Base-by-base conservation (phyloP, 2,329 filamentous ascomycete genomes). In the Alternaria dauci region DNA sequence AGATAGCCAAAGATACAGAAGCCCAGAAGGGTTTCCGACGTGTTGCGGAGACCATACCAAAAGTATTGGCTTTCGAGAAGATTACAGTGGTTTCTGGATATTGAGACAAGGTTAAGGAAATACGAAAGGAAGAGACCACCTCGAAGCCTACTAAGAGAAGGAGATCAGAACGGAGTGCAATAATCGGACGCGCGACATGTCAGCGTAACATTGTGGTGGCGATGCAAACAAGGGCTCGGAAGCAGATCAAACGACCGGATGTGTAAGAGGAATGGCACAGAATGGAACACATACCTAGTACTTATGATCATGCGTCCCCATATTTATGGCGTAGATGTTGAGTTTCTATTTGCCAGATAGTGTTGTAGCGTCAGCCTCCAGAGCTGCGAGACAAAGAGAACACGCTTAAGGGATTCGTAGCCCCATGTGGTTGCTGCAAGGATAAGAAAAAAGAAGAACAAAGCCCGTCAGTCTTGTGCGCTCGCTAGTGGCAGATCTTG, bases 241-340 rank as follows among this genome's bases (percentile, higher is more conserved):
- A 50, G 44, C 59, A 39, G 20, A 46, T 32, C 28, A 43, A 18
- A 26, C 23, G 38, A 43, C 53, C 34, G 30, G 39, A 52, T 16
- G 39, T 38, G 9, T 58, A 53, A 61, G 58, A 48, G 41, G 60
- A 54, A 39, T 12, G 55, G 36, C 28, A 42, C 47, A 42, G 39
- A 14, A 47, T 58, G 42, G 54, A 59, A 62, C 59, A 58, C 16
- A 34, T 56, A 58, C 58, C 41, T 43, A 28, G 38, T 30, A 20
- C 23, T 23, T 26, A n/a, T 48, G 30, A 42, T 58, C 26, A 11
- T 56, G 36, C 25, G 50, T 54, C 8, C 9, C 18, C 23, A 30
- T 57, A 60, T 59, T 36, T 47, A 55, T 56, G 63, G 66, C 61
- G 58, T 59, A 59, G 12, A 43, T 8, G 32, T 26, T 41, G 28